phyloP scores from a whole-genome alignment of 1,284 basidiomycete species.

The Trichosporon asahii region DNA sequence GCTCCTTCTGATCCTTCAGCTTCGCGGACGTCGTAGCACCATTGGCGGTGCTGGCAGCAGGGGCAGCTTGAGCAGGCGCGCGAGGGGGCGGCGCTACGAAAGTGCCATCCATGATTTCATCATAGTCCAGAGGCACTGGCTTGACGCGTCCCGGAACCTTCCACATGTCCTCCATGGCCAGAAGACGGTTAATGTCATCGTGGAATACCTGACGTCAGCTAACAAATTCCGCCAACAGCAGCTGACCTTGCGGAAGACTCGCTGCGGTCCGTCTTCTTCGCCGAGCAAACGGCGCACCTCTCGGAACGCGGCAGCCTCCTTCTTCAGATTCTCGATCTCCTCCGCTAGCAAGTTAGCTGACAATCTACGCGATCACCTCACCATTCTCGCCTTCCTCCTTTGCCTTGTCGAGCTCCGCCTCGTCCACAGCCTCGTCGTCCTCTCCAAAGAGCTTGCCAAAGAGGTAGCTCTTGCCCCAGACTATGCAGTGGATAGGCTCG shows the following conservation, averaged over 20 bases:
- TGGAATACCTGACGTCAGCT: slow-evolving; percentile 68
- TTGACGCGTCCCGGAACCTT: slow-evolving; percentile 65
- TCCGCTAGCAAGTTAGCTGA: slow-evolving; percentile 58
- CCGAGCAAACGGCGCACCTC: slow-evolving; percentile 61
- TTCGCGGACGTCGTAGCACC: slow-evolving; percentile 30
- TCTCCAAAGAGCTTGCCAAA: slow-evolving; percentile 93
- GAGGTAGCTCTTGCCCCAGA: slow-evolving; percentile 99
- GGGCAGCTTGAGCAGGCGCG: slow-evolving; percentile 25
- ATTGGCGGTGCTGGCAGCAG: slow-evolving; percentile 20
- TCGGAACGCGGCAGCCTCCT: slow-evolving; percentile 84
- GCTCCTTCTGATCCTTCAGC: slow-evolving; percentile 74
- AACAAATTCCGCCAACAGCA: background rate
- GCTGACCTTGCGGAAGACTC: slow-evolving; percentile 78
- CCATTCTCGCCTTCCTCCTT: slow-evolving; percentile 67
- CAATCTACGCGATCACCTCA: slow-evolving; percentile 52
- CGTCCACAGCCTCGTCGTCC: slow-evolving; percentile 61
- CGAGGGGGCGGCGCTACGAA: slow-evolving; percentile 56
- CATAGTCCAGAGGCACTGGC: slow-evolving; percentile 79
- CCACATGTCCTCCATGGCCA: slow-evolving; percentile 99
- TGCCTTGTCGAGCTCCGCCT: slow-evolving; percentile 54
- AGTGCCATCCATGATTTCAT: slow-evolving; percentile 62
- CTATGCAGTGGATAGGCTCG: slow-evolving; percentile 97
- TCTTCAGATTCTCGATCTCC: slow-evolving; percentile 84
- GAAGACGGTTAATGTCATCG: slow-evolving; percentile 78
- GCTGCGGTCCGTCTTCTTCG: slow-evolving; percentile 61